Percentiles rank a stretch among this genome's conserved stretches.
Conservation (phyloP, 2,329 filamentous ascomycete genomes). For the Aspergillus texensis region DNA sequence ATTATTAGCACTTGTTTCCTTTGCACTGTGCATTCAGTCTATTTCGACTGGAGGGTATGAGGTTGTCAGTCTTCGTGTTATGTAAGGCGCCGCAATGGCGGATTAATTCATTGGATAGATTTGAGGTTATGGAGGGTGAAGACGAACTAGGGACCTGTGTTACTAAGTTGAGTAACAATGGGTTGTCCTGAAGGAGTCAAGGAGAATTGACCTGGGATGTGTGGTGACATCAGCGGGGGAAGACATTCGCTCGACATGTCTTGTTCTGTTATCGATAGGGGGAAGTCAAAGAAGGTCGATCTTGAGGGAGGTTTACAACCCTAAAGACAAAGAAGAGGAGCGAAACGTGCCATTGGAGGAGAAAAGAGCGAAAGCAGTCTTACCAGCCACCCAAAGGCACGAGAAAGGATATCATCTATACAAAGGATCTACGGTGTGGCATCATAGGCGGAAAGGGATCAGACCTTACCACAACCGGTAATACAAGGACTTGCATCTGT, state of each 20-base stretch:
- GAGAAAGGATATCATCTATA: neutral
- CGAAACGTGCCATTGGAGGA: neutral
- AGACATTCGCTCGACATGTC: neutral
- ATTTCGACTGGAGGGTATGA: neutral
- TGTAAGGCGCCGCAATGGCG: neutral
- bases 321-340: neutral
- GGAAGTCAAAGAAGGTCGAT: neutral
- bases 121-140: neutral
- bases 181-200: neutral
- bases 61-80: neutral
- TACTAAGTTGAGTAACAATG: neutral
- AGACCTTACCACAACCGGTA: neutral
- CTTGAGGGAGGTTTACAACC: neutral
- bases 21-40: neutral
- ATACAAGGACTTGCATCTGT: conserved; percentile 11
- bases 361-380: neutral
- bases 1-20: neutral
- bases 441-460: neutral
- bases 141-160: neutral
- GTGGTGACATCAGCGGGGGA: neutral
- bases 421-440: neutral
- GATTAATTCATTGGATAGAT: neutral
- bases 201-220: neutral
- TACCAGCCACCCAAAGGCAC: neutral
- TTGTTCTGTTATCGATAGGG: neutral